phyloP scores from a whole-genome alignment of 2,329 filamentous ascomycete genomes.

The Parafenestella ontariensis region DNA sequence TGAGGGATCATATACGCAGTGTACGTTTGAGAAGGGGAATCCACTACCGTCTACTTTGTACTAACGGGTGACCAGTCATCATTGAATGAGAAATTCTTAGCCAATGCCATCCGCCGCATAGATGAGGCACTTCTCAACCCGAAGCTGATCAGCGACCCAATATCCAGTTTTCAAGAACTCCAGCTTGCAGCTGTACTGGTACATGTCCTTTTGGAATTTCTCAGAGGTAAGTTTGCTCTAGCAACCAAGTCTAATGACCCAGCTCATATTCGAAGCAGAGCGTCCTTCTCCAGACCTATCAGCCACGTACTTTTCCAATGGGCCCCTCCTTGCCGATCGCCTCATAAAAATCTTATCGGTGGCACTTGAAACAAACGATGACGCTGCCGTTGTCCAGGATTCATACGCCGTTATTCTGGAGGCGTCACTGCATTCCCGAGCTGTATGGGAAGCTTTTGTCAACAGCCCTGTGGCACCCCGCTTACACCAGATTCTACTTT shows the following conservation, averaged over 20 bases:
- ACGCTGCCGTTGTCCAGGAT: conserved; percentile 24
- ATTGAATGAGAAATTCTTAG: conserved; percentile 41
- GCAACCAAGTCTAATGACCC: conserved; percentile 3
- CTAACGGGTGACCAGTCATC: conserved; percentile 32
- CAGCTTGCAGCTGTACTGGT: conserved; percentile 39
- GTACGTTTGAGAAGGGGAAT: conserved; percentile 20
- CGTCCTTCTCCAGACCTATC: conserved; percentile 42
- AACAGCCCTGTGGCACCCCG: conserved; percentile 23
- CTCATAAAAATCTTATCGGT: conserved; percentile 36
- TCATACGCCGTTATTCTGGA: conserved; percentile 46
- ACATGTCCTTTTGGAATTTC: conserved; percentile 39
- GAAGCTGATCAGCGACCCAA: conserved; percentile 28
- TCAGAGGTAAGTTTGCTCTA: conserved; percentile 37
- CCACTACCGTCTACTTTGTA: not conserved
- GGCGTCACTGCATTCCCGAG: conserved; percentile 44
- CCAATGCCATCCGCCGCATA: conserved; percentile 41
- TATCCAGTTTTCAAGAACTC: conserved; percentile 28
- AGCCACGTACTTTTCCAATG: conserved; percentile 42
- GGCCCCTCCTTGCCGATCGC: conserved; percentile 36
- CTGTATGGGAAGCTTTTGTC: conserved; percentile 45
- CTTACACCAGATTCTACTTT: conserved; percentile 43
- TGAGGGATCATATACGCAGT: conserved; percentile 42
- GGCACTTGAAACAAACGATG: conserved; percentile 22
- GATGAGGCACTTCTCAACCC: conserved; percentile 39
- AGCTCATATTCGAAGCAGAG: conserved; percentile 41